phyloP scores from a whole-genome alignment of 805 yeast species.

The Helenozyma baotianmanensis region DNA sequence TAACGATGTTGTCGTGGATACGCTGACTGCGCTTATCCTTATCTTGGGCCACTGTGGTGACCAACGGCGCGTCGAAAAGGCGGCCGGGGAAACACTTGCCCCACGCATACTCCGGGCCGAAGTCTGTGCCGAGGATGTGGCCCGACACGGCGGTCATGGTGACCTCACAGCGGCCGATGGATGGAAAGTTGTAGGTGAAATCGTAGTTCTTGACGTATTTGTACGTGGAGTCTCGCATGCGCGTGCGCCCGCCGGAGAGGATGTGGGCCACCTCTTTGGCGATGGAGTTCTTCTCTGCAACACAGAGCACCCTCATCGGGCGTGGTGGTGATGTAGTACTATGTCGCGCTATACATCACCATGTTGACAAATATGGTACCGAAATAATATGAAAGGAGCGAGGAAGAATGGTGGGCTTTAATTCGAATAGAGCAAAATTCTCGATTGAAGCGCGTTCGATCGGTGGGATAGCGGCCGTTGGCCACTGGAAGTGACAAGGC shows the following conservation, averaged over 20 bases:
- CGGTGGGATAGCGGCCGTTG: too few species aligned
- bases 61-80: constrained; percentile 68
- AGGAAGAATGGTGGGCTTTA: too few species aligned
- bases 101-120: constrained; percentile 60
- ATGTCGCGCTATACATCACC: too few species aligned
- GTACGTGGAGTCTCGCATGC: constrained; percentile 44
- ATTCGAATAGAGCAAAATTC: too few species aligned
- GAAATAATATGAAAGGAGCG: too few species aligned
- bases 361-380: too few species aligned
- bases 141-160: constrained; percentile 94
- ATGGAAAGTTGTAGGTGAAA: constrained; percentile 62
- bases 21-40: constrained; percentile 24
- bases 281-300: constrained; percentile 95
- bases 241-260: constrained; percentile 66
- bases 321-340: too few species aligned
- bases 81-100: constrained; percentile 59
- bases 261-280: constrained; percentile 77
- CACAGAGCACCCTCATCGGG: constrained; percentile 78
- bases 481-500: too few species aligned
- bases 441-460: too few species aligned
- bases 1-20: constrained; percentile 62
- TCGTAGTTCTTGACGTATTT: constrained; percentile 78
- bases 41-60: constrained; percentile 32
- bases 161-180: constrained; percentile 62
- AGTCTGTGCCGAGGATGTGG: constrained; percentile 66